Conservation (phyloP, 805 yeast species). For the Nakazawaea laoshanensis region DNA sequence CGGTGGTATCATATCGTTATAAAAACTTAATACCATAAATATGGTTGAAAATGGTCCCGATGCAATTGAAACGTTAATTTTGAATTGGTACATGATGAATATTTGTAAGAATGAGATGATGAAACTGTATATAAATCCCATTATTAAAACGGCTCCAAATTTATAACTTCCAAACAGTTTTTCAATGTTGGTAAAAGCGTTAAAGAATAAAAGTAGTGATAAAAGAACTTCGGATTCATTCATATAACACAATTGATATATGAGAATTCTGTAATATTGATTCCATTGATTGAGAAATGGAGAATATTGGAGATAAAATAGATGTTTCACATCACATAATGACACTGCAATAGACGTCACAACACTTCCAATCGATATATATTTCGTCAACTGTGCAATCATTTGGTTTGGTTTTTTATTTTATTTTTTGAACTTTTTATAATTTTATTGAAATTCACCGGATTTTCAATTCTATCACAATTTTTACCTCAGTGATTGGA, state of each 20-base stretch:
- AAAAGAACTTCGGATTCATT: constrained; percentile 52
- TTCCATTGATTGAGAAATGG: constrained; percentile 47
- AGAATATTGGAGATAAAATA: constrained; percentile 32
- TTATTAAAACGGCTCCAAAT: constrained; percentile 35
- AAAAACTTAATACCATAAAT: constrained; percentile 29
- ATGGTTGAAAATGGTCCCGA: constrained; percentile 35
- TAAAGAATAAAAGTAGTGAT: constrained; percentile 33
- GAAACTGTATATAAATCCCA: constrained; percentile 41
- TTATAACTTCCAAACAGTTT: constrained; percentile 48
- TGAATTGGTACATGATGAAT: constrained; percentile 17
- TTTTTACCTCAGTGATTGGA: not conserved
- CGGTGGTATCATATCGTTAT: constrained; percentile 30
- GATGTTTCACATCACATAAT: constrained; percentile 33
- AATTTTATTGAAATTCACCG: constrained; percentile 20
- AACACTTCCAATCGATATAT: constrained; percentile 26
- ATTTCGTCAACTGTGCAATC: constrained; percentile 29
- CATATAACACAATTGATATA: constrained; percentile 43
- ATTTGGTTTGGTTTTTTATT: constrained; percentile 1
- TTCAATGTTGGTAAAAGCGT: constrained; percentile 48
- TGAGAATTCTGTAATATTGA: constrained; percentile 49
- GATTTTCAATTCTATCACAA: not conserved
- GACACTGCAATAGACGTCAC: constrained; percentile 32
- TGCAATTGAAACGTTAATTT: constrained; percentile 32
- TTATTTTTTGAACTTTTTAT: constrained; percentile 29
- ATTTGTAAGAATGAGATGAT: constrained; percentile 27